Percentiles rank a stretch among this genome's conserved stretches.
Evolutionary conservation across 2,329 filamentous ascomycete genomes (phyloP).

Genomic region (Beauveria medogensis): DNA sequence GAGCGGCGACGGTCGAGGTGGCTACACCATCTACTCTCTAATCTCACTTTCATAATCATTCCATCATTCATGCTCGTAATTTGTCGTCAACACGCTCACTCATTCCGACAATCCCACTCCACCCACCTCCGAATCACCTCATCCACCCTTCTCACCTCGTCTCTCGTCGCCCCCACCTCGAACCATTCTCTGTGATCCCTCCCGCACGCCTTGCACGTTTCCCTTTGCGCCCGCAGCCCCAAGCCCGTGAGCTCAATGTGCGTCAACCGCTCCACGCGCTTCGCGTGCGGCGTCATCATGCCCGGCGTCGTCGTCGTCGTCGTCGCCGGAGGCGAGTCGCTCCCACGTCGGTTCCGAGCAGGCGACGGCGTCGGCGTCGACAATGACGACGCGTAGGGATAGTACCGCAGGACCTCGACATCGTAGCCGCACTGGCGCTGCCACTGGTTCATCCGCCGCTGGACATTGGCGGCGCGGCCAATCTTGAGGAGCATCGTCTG

Average conservation of each 20-base stretch:
- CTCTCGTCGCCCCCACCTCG: slow-evolving; percentile 67
- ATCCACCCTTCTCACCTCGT: slow-evolving; percentile 58
- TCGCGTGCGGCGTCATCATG: slow-evolving; percentile 73
- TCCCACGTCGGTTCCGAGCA: background rate
- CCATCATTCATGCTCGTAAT: background rate
- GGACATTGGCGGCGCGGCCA: slow-evolving; percentile 69
- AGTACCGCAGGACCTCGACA: slow-evolving; percentile 80
- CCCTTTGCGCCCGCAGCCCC: slow-evolving; percentile 44
- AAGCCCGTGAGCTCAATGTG: slow-evolving; percentile 75
- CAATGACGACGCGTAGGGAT: slow-evolving; percentile 54
- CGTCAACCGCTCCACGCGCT: slow-evolving; percentile 81
- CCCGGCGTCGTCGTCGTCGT: slow-evolving; percentile 34
- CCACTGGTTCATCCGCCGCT: slow-evolving; percentile 88
- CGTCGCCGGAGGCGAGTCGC: slow-evolving; percentile 14
- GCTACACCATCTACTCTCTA: no score
- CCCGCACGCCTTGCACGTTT: slow-evolving; percentile 68
- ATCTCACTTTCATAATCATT: background rate
- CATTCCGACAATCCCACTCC: slow-evolving; percentile 52
- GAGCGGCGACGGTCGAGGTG: no score
- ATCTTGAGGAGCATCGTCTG: slow-evolving; percentile 60
- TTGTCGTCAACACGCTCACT: background rate
- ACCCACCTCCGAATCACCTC: slow-evolving; percentile 78
- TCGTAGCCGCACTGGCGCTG: slow-evolving; percentile 85
- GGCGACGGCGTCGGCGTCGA: slow-evolving; percentile 1
- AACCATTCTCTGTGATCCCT: slow-evolving; percentile 93